phyloP scores from a whole-genome alignment of 352 stramenopile genomes.

The Globisporangium alternatum region DNA sequence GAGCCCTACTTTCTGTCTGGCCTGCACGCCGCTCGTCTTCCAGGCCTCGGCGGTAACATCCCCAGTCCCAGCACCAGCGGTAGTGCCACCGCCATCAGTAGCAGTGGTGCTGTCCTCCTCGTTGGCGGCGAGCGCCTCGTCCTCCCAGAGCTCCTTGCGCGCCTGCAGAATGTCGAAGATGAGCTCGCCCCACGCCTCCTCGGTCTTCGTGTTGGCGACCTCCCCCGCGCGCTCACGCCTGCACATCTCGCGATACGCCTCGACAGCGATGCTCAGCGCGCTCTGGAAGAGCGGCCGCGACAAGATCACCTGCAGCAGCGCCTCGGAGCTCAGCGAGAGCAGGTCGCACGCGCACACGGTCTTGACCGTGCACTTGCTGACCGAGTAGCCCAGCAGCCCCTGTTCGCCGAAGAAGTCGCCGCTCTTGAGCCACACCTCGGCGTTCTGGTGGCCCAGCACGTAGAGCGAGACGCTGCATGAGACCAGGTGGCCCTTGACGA shows the following conservation, averaged over 20 bases:
- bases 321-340: slow-evolving; percentile 38
- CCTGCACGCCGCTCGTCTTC: slow-evolving; percentile 23
- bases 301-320: slow-evolving; percentile 45
- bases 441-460: not conserved
- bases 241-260: slow-evolving; percentile 47
- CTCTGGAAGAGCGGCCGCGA: slow-evolving; percentile 31
- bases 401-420: slow-evolving; percentile 54
- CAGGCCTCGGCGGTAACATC: slow-evolving; percentile 20
- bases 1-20: slow-evolving; percentile 26
- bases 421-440: slow-evolving; percentile 20
- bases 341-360: slow-evolving; percentile 51
- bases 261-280: slow-evolving; percentile 37
- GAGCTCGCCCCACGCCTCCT: slow-evolving; percentile 43
- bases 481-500: slow-evolving; percentile 42
- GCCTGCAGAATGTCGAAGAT: slow-evolving; percentile 32
- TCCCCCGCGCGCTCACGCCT: slow-evolving; percentile 11
- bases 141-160: slow-evolving; percentile 34
- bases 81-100: slow-evolving; percentile 4
- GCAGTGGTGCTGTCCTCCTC: slow-evolving; percentile 1
- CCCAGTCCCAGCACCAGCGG: not conserved
- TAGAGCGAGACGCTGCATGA: slow-evolving; percentile 12
- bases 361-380: slow-evolving; percentile 42
- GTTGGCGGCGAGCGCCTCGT: slow-evolving; percentile 21
- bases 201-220: slow-evolving; percentile 7
- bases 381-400: slow-evolving; percentile 36